phyloP scores from a whole-genome alignment of 768 basidiomycete species.

The Rhizopogon roseolus region DNA sequence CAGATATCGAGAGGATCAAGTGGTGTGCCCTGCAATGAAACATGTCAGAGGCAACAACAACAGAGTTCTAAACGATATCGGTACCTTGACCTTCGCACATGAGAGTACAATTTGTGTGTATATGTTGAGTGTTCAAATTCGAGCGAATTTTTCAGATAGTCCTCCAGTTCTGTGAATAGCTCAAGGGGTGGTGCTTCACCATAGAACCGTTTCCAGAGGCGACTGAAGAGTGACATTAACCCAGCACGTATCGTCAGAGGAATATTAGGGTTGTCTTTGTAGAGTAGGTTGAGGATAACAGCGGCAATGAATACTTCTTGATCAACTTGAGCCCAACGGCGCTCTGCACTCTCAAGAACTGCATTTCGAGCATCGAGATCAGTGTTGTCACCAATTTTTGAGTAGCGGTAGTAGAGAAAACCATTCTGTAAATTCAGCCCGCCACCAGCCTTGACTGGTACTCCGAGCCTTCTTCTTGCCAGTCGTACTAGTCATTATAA shows the following conservation, averaged over 20 bases:
- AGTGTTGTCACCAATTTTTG: no score
- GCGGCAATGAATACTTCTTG: no score
- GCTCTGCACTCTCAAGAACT: no score
- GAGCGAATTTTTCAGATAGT: neutral
- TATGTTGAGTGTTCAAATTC: neutral
- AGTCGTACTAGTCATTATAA: no score
- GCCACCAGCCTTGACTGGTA: no score
- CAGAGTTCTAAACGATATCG: neutral
- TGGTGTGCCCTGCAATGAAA: neutral
- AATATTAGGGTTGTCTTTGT: no score
- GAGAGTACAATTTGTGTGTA: neutral
- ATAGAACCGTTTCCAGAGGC: neutral
- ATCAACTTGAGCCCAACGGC: no score
- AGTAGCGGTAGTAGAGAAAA: no score
- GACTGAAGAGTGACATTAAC: neutral
- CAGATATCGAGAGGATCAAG: neutral
- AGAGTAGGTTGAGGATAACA: no score
- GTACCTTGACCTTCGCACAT: neutral
- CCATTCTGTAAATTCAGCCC: no score
- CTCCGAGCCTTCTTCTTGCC: no score
- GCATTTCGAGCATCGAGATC: no score
- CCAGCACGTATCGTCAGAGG: neutral
- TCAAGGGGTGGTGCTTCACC: neutral
- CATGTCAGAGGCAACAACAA: neutral
- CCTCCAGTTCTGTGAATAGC: neutral